Conservation (phyloP, 2,329 filamentous ascomycete species). For the Lachnellula arida region DNA sequence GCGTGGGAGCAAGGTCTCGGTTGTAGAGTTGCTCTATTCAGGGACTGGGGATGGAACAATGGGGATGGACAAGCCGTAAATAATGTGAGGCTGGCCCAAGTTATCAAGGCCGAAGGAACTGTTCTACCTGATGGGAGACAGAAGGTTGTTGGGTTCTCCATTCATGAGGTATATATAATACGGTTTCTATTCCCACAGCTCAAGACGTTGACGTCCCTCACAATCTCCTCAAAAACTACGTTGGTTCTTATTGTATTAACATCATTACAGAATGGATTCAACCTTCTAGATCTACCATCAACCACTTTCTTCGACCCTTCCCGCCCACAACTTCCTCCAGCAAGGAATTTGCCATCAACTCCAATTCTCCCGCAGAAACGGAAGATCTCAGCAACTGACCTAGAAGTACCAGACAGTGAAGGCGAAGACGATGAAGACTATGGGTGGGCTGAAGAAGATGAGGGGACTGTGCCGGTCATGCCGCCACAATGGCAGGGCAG, state of each 20-base stretch:
- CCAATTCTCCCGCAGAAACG: slow-evolving; percentile 50
- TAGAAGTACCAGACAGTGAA: slow-evolving; percentile 58
- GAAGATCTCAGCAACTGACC: slow-evolving; percentile 56
- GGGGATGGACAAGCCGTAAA: slow-evolving; percentile 40
- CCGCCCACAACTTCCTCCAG: slow-evolving; percentile 1
- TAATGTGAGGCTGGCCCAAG: slow-evolving; percentile 56
- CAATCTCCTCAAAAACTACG: too few relatives aligned
- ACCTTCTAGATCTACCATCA: slow-evolving; percentile 7
- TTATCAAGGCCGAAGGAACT: slow-evolving; percentile 59
- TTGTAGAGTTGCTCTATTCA: slow-evolving; percentile 71
- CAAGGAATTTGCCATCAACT: slow-evolving; percentile 4
- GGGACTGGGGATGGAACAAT: slow-evolving; percentile 62
- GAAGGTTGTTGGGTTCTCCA: slow-evolving; percentile 23
- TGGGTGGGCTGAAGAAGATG: slow-evolving; percentile 65
- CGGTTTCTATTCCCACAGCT: neutral
- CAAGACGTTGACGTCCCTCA: neutral
- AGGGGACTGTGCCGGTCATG: slow-evolving; percentile 53
- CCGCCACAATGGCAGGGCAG: slow-evolving; percentile 66
- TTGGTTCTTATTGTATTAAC: neutral
- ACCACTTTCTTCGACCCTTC: slow-evolving; percentile 7
- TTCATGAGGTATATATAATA: slow-evolving; percentile 20
- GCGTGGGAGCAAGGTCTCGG: slow-evolving; percentile 78
- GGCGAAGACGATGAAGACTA: slow-evolving; percentile 62
- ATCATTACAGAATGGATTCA: slow-evolving; percentile 11
- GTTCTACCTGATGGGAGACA: slow-evolving; percentile 21